Evolutionary conservation across 176 grass and related monocot genomes (phyloP).

Genomic region (Areca catechu): DNA sequence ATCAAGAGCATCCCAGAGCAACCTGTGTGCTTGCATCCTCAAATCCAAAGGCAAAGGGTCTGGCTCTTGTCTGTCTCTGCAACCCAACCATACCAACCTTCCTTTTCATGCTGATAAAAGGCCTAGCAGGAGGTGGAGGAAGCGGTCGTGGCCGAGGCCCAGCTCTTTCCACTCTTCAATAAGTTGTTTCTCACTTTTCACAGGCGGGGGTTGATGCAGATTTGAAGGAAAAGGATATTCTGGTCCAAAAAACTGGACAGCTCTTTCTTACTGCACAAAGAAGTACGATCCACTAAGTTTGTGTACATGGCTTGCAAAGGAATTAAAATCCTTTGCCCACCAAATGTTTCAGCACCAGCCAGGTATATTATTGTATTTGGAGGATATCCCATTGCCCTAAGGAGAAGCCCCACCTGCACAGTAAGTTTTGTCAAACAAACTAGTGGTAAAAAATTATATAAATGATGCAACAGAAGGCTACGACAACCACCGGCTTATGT

Average conservation of each 20-base stretch:
- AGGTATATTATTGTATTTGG: constrained; percentile 81
- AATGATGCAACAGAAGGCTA: no score
- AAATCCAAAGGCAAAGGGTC: constrained; percentile 46
- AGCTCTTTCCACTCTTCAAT: constrained; percentile 78
- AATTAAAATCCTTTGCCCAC: constrained; percentile 81
- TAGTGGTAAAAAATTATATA: no score
- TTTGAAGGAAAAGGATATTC: constrained; percentile 60
- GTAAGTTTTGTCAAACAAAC: no score
- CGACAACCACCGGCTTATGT: no score
- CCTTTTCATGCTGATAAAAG: constrained; percentile 87
- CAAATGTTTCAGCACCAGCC: constrained; percentile 93
- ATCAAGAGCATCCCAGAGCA: constrained; percentile 96
- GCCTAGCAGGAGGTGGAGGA: constrained; percentile 88
- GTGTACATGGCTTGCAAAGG: constrained; percentile 83
- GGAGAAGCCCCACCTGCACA: constrained; percentile 73
- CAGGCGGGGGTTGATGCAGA: constrained; percentile 41
- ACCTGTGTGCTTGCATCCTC: constrained; percentile 61
- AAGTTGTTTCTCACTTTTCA: constrained; percentile 64
- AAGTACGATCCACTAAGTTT: constrained; percentile 81
- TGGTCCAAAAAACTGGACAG: constrained; percentile 60
- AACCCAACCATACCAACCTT: constrained; percentile 99
- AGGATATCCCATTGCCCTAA: constrained; percentile 89
- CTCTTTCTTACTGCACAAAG: constrained; percentile 62
- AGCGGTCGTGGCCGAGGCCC: constrained; percentile 75
- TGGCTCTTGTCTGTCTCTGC: constrained; percentile 71